Conservation (phyloP, 2,329 filamentous ascomycete genomes). For the Huntiella moniliformis region DNA sequence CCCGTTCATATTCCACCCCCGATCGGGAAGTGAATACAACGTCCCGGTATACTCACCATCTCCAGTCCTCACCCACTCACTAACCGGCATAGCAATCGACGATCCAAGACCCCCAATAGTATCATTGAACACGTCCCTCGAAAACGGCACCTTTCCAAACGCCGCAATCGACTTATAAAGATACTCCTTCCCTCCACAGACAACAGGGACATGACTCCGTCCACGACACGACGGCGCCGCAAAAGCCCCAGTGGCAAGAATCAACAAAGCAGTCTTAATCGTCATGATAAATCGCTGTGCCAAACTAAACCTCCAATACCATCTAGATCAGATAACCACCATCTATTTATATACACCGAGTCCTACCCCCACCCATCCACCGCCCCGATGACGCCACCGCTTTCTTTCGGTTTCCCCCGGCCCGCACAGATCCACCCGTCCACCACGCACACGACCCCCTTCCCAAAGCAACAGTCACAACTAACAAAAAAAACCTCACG, state of each 20-base stretch:
- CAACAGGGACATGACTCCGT: too few relatives aligned
- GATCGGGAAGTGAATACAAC: slow-evolving; percentile 36
- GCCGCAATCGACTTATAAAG: slow-evolving; percentile 49
- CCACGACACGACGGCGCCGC: not conserved
- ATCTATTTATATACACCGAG: too few relatives aligned
- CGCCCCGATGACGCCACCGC: too few relatives aligned
- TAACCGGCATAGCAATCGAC: slow-evolving; percentile 40
- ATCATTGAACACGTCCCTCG: slow-evolving; percentile 49
- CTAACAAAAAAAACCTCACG: too few relatives aligned
- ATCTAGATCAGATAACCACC: too few relatives aligned
- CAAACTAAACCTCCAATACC: too few relatives aligned
- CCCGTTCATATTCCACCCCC: slow-evolving; percentile 57
- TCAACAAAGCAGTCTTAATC: not conserved
- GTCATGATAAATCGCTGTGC: not conserved
- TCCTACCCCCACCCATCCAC: too few relatives aligned
- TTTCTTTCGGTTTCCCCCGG: too few relatives aligned
- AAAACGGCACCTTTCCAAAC: slow-evolving; percentile 40
- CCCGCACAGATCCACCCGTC: too few relatives aligned
- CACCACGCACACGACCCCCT: too few relatives aligned
- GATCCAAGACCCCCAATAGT: slow-evolving; percentile 46
- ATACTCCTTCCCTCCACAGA: slow-evolving; percentile 41
- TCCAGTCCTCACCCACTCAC: slow-evolving; percentile 17
- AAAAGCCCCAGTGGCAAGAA: not conserved
- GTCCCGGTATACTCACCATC: slow-evolving; percentile 20
- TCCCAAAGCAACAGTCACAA: too few relatives aligned